A percentile compares a stretch with the other conserved stretches of the same genome.
These are phyloP conservation scores for Fomitopsis schrenkii DNA, from an alignment of 1,284 basidiomycete species.

Conservation along the genomic window DNA sequence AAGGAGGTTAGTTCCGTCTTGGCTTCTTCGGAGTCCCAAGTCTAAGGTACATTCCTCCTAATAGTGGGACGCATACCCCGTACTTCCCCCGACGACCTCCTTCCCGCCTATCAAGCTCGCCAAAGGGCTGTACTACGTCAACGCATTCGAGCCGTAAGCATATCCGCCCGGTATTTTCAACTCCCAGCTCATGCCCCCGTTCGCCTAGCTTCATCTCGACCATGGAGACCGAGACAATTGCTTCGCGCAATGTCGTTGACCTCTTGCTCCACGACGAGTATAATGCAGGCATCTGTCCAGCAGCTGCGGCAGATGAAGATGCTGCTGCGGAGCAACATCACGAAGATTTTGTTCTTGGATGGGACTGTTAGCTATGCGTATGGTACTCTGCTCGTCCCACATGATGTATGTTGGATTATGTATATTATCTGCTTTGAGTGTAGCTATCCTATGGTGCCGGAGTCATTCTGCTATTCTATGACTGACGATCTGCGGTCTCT, in stretches of 20 bases:
- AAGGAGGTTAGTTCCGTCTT: constrained; percentile 56
- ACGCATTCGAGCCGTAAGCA: constrained; percentile 72
- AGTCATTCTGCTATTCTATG: too few species aligned
- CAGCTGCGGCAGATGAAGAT: constrained; percentile 2
- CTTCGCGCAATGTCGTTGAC: constrained; percentile 82
- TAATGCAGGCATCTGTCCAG: constrained; percentile 50
- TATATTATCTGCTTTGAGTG: not conserved
- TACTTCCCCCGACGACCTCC: constrained; percentile 58
- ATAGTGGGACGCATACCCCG: constrained; percentile 78
- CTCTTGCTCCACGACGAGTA: constrained; percentile 70
- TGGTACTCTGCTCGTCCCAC: not conserved
- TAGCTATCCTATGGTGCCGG: too few species aligned
- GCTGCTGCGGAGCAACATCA: constrained; percentile 1
- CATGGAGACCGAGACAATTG: constrained; percentile 91
- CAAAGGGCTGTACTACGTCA: constrained; percentile 82
- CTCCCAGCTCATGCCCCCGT: not conserved
- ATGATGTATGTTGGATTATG: not conserved
- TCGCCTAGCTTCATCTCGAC: constrained; percentile 65
- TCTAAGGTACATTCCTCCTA: not conserved
- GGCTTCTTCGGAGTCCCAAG: not conserved
- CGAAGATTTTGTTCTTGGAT: constrained; percentile 56
- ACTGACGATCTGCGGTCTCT: too few species aligned
- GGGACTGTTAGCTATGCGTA: constrained; percentile 49
- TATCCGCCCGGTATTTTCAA: constrained; percentile 6
- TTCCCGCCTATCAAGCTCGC: constrained; percentile 80